These are phyloP conservation scores for Golubevia sp. DNA, from an alignment of 1,284 basidiomycete genomes.

Conservation along the genomic window DNA sequence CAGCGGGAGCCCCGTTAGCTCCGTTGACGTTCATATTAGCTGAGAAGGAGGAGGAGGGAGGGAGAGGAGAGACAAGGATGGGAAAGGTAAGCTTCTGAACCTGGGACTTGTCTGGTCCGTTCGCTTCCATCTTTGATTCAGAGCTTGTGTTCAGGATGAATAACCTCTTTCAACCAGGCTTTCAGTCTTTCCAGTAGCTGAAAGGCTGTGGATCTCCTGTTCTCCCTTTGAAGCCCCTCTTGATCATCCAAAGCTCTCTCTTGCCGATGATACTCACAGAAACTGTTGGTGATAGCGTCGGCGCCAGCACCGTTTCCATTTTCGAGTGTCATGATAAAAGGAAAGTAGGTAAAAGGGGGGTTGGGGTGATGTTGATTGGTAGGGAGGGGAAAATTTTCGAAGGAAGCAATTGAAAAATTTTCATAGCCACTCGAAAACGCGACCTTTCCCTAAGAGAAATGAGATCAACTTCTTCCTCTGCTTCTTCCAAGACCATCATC, in stretches of 20 bases:
- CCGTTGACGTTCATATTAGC: conserved; percentile 32
- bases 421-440: too few species aligned
- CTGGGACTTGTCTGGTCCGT: neutral
- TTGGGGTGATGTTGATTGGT: conserved; percentile 1
- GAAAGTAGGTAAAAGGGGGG: too few species aligned
- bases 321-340: conserved; percentile 41
- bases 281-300: too few species aligned
- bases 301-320: conserved; percentile 31
- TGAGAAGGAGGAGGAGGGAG: neutral
- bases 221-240: too few species aligned
- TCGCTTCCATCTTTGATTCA: neutral
- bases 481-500: too few species aligned
- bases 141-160: too few species aligned
- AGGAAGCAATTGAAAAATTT: neutral
- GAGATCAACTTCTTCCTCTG: too few species aligned
- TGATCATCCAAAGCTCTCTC: too few species aligned
- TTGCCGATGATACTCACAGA: too few species aligned
- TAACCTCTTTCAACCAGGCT: too few species aligned
- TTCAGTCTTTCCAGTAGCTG: neutral
- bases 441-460: too few species aligned
- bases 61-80: neutral
- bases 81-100: neutral
- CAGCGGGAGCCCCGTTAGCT: conserved; percentile 25
- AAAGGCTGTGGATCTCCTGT: too few species aligned
- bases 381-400: conserved; percentile 12